These are phyloP conservation scores for Plantago coronopus DNA, from an alignment of 305 asterid species.

Conservation along the genomic window DNA sequence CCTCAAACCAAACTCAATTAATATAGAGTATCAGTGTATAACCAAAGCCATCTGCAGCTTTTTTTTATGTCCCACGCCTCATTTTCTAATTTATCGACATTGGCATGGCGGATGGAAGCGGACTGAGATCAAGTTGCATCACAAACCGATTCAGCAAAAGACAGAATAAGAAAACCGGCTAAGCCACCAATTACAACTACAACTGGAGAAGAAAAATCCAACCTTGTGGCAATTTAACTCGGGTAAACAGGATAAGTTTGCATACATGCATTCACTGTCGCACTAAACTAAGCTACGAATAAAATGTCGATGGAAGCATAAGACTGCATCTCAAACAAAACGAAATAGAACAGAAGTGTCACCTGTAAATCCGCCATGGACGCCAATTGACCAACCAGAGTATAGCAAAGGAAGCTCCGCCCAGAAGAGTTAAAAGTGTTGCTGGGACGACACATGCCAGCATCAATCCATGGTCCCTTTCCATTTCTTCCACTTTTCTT, in stretches of 20 bases:
- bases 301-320: too few species aligned
- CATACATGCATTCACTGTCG: slow-evolving; percentile 9
- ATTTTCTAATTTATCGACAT: background rate
- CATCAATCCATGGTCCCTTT: slow-evolving; percentile 61
- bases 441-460: slow-evolving; percentile 88
- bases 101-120: background rate
- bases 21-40: background rate
- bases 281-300: slow-evolving; percentile 7
- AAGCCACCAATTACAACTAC: too few species aligned
- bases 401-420: slow-evolving; percentile 76
- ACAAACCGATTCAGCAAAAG: background rate
- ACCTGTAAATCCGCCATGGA: slow-evolving; percentile 99
- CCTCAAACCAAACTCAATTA: background rate
- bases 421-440: slow-evolving; percentile 67
- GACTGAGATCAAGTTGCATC: background rate
- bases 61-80: background rate
- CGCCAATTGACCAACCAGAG: slow-evolving; percentile 99
- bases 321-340: too few species aligned
- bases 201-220: too few species aligned
- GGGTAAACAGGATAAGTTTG: too few species aligned
- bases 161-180: too few species aligned
- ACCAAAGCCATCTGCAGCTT: background rate
- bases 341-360: background rate
- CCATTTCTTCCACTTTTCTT: slow-evolving; percentile 60
- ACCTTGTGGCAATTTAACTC: too few species aligned